Evolutionary conservation across 805 yeast genomes (phyloP), one percentile per base, ranked within the genome.

Genomic region (Cyberlindnera samutprakarnensis): DNA sequence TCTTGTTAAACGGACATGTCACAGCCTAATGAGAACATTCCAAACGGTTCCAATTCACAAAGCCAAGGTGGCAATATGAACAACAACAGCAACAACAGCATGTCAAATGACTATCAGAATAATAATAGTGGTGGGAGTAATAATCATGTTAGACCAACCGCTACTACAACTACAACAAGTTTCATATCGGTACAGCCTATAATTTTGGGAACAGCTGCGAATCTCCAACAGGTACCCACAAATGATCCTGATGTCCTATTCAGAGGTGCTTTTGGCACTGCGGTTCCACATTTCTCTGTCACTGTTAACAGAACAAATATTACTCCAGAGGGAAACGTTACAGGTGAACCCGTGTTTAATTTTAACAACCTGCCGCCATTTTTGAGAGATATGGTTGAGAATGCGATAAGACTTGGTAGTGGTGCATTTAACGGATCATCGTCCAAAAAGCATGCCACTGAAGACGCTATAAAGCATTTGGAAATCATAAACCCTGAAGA

Each of bases 271-370:
- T 32, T 42, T 25, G 43, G 39, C 3, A 28, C 35, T 4, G 37
- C 38, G 1, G 16, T 37, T 4, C 46, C 46, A 5, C 38, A 32
- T 20, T 42, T 42, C 30, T 39, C 46, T 3, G 40, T 42, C 8
- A 42, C 46, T 5, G 25, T 42, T 18, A 36, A 35, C 28, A 35
- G 46, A 37, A 42, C 46, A 12, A 42, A 42, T 18, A 33, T 42
- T 24, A 33, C 38, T 3, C 34, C 41, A 5, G 36, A 32, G n/a
- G 46, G 41, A 13, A 30, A 25, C 15, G 30, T 31, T 5, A 28
- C 25, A 9, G 37, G 39, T 3, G 46, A 39, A 18, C 42, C 38
- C 6, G 36, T 42, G 7, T 42, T 42, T 37, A 39, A 35, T 27
- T 28, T 42, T 18, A 28, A 23, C 20, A 42, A 42, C 31, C 23